phyloP scores from a whole-genome alignment of 495 filamentous ascomycete species.

The Penicillium fimorum region DNA sequence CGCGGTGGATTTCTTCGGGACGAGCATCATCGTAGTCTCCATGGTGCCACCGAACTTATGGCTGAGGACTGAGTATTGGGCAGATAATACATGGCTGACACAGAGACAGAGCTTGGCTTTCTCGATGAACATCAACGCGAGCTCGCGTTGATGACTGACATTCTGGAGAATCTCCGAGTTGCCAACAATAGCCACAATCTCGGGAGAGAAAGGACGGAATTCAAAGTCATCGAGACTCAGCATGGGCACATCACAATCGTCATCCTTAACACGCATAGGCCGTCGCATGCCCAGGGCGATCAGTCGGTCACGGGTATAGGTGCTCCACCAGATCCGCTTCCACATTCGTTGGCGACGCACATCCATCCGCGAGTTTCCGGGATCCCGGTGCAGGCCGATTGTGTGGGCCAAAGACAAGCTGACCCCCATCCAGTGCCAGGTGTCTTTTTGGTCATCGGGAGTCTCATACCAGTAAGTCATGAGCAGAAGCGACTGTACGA shows the following conservation, averaged over 20 bases:
- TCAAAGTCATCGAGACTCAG: constrained; percentile 81
- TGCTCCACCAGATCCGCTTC: constrained; percentile 95
- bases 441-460: constrained; percentile 85
- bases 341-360: constrained; percentile 68
- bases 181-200: constrained; percentile 61
- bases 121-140: constrained; percentile 84
- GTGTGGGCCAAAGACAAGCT: constrained; percentile 80
- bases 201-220: constrained; percentile 60
- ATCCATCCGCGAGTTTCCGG: constrained; percentile 70
- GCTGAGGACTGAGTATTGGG: constrained; percentile 87
- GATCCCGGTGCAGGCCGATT: constrained; percentile 80
- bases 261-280: constrained; percentile 83
- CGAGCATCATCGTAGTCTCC: constrained; percentile 82
- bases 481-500: constrained; percentile 79
- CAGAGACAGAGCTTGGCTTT: constrained; percentile 86
- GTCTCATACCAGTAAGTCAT: constrained; percentile 94
- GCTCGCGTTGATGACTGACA: constrained; percentile 62
- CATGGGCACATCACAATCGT: constrained; percentile 90
- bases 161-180: constrained; percentile 67
- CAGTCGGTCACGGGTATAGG: constrained; percentile 84
- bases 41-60: constrained; percentile 74
- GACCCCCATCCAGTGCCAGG: constrained; percentile 90
- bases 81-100: constrained; percentile 78
- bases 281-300: constrained; percentile 88
- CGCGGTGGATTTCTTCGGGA: constrained; percentile 78